Percentiles rank a stretch among this genome's conserved stretches.
phyloP scores from a whole-genome alignment of 148 eudicot species.

The Arbutus unedo region DNA sequence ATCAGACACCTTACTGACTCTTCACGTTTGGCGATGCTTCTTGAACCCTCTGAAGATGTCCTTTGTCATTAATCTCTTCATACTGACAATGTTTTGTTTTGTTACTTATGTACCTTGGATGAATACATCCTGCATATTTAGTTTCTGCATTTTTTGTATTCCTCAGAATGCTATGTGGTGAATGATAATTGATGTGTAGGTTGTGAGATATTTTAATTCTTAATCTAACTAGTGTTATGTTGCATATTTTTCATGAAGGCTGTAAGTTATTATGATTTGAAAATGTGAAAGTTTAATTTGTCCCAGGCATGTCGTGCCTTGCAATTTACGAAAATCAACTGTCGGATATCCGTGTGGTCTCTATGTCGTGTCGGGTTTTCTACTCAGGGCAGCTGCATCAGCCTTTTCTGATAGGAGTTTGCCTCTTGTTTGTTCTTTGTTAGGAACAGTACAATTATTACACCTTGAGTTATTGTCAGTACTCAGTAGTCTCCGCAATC shows the following conservation, averaged over 20 bases:
- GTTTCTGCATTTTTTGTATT: too few relatives aligned
- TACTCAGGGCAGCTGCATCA: neutral
- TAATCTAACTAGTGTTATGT: neutral
- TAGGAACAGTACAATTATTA: neutral
- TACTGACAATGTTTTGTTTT: neutral
- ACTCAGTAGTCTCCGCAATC: neutral
- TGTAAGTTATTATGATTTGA: neutral
- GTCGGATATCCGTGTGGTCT: neutral
- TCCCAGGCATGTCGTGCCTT: neutral
- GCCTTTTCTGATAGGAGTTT: neutral
- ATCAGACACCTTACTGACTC: neutral
- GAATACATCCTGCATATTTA: neutral
- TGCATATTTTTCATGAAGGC: neutral
- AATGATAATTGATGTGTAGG: neutral
- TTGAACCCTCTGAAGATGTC: neutral
- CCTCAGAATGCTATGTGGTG: neutral
- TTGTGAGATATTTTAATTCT: neutral
- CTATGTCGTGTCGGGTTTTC: neutral
- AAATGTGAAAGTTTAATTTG: neutral
- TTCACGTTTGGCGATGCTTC: neutral
- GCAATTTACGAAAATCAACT: neutral
- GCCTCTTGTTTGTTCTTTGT: neutral
- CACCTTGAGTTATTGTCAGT: neutral
- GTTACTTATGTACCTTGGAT: neutral
- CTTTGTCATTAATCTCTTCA: neutral